Base-by-base conservation (phyloP, 2,329 filamentous ascomycete genomes). In the Biscogniauxia sp. region DNA sequence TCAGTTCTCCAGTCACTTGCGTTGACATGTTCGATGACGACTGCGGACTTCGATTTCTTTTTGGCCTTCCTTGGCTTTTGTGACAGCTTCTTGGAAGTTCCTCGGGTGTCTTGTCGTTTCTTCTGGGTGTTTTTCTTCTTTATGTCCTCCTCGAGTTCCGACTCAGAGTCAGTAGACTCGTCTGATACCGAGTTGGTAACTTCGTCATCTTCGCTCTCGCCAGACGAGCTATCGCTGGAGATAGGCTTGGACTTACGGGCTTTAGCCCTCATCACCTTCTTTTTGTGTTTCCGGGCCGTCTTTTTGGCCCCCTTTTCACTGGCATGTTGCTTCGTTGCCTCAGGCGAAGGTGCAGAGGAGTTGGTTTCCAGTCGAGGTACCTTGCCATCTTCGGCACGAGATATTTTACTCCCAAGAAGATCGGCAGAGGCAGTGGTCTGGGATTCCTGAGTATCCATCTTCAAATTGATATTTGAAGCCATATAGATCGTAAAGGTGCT, bases 101-200 rank as follows among this genome's bases (percentile, higher is more conserved):
- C 74, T 11, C 67, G 67, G 5, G 59, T n/a, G 17, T 70, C 69
- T 23, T 68, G 68, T 1, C 70, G 73, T 57, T 73, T 75, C 66
- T 73, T 75, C 25, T 64, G 55, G 6, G 57, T 26, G 20, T 65
- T 66, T 61, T 72, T 74, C 60, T 71, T 74, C 58, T 68, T 69
- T 25, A 62, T 55, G 17, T 68, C 67, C 52, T 62, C 63, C 0
- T 66, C 65, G 7, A 62, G 69, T 6, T 67, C 70, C 0, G 68
- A 67, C 26, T 70, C 67, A 3, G 70, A 70, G n/a, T 72, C 69
- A 5, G 65, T 69, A 1, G 65, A 65, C 17, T 69, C 68, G n/a
- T 67, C 65, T 19, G 63, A 66, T 20, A 68, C 65, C 28, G 60
- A 66, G 55, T 64, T 64, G 51, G 61, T 60, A 63, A 23, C 51